Base-by-base conservation (phyloP, 257 asterid species). In the Ajuga chamaepitys region DNA sequence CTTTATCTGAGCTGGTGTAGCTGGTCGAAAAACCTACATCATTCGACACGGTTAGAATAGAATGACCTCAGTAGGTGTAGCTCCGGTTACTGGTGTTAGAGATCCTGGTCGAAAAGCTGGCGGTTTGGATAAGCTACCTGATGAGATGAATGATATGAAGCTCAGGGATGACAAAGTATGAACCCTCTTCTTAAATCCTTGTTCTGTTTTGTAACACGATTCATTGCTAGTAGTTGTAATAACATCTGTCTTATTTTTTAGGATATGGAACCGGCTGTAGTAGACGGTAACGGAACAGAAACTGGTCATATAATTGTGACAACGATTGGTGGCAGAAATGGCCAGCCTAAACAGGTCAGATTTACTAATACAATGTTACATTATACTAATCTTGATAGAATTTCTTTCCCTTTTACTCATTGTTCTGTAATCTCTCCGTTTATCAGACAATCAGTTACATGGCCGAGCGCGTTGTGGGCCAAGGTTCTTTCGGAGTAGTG, bases 391-490 rank as follows among this genome's bases (percentile, higher is more conserved):
- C 47, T 37, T 57, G 25, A 24, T 18, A 28, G 47, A 4, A 37
- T 62, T 45, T 21, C 62, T 48, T 26, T n/a, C 41, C 32, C 22
- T 4, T 32, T 10, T 70, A 38, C 26, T 61, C 22, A 65, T 14
- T 13, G 0, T 54, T 26, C 9, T 50, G 44, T 52, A 18, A 5
- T 51, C 16, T 5, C 62, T 38, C 47, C 20, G 6, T 16, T 21
- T 68, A 30, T 40, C 78, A 89, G 96, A 85, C 89, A n/a, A 77
- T 89, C 58, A 86, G 95, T 83, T 86, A 86, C 54, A 87, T 89
- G 94, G 97, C 97, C 16, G 97, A 89, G 82, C 93, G 89, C 17
- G 81, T 83, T 22, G 97, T 83, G 64, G 95, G 95, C 3, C 86
- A 88, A 65, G 95, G 97, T 55, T 89, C 95, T 54, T 89, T 89